A percentile compares a stretch with the other conserved stretches of the same genome.
Conservation (phyloP, 2,329 filamentous ascomycete genomes). For the Sclerotinia subarctica region DNA sequence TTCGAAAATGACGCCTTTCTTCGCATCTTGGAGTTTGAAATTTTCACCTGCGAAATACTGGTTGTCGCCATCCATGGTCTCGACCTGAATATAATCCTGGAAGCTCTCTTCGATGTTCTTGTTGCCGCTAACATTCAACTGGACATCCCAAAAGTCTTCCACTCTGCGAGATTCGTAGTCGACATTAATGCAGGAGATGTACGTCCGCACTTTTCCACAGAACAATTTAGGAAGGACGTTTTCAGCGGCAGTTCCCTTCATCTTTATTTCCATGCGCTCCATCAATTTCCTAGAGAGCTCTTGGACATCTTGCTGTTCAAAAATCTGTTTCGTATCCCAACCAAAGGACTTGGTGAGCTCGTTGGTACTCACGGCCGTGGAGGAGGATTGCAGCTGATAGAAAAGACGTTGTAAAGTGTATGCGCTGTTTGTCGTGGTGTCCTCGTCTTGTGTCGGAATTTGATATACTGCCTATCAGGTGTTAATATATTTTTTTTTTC, state of each 20-base stretch:
- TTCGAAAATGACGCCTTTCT: conserved; percentile 96
- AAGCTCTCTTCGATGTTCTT: conserved; percentile 92
- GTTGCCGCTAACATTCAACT: conserved; percentile 93
- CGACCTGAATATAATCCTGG: conserved; percentile 91
- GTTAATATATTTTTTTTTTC: conserved; percentile 14
- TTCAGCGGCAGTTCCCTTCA: conserved; percentile 94
- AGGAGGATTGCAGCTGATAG: conserved; percentile 88
- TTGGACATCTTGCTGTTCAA: conserved; percentile 98
- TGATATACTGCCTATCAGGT: conserved; percentile 78
- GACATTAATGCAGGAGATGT: conserved; percentile 97
- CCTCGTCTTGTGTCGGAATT: conserved; percentile 86
- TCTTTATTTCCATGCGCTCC: conserved; percentile 94
- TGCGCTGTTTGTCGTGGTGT: conserved; percentile 79
- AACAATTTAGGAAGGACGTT: conserved; percentile 88
- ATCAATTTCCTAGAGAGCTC: conserved; percentile 95
- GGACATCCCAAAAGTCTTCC: conserved; percentile 99
- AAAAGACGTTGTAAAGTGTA: conserved; percentile 93
- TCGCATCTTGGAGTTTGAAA: conserved; percentile 89
- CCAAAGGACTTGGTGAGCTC: conserved; percentile 96
- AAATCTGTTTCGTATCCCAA: conserved; percentile 97
- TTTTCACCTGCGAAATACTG: conserved; percentile 93
- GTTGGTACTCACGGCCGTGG: conserved; percentile 78
- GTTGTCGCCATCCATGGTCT: conserved; percentile 96
- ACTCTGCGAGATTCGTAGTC: conserved; percentile 93
- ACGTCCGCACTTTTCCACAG: conserved; percentile 97